phyloP scores from a whole-genome alignment of 2,329 filamentous ascomycete species.

The Xylaria sp. region DNA sequence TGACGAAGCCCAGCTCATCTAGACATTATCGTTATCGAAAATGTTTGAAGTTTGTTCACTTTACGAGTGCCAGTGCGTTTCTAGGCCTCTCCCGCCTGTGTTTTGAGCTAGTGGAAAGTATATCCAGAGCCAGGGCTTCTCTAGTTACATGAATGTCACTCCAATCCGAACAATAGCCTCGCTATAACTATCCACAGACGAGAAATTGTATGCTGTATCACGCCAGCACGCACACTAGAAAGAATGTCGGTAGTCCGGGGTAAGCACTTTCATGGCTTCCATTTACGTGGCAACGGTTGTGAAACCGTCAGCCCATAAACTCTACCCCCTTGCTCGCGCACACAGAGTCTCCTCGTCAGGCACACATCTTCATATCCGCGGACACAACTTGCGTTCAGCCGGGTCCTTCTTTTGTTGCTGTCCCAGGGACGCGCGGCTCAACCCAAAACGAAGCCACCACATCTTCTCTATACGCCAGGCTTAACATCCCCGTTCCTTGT shows the following conservation, averaged over 20 bases:
- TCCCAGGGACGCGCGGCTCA: constrained; percentile 35
- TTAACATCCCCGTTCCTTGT: constrained; percentile 27
- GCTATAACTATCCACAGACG: not conserved
- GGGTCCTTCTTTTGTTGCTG: not conserved
- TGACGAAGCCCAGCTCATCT: constrained; percentile 17
- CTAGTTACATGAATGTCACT: not conserved
- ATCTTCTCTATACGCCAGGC: constrained; percentile 4
- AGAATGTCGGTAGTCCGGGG: constrained; percentile 20
- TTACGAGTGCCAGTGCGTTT: not conserved
- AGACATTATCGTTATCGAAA: not conserved
- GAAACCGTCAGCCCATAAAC: constrained; percentile 37
- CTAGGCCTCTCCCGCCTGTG: not conserved
- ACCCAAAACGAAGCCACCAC: not conserved
- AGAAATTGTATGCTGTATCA: constrained; percentile 7
- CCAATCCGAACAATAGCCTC: constrained; percentile 1
- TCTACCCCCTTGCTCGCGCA: constrained; percentile 22
- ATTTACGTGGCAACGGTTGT: constrained; percentile 32
- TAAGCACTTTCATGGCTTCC: constrained; percentile 5
- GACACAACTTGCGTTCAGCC: constrained; percentile 2
- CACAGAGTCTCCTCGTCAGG: constrained; percentile 12
- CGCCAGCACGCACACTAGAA: constrained; percentile 7
- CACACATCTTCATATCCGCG: constrained; percentile 11
- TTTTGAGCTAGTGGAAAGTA: not conserved
- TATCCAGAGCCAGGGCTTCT: not conserved
- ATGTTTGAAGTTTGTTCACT: not conserved